These are phyloP conservation scores for Thymus quinquecostatus DNA, from an alignment of 257 asterid genomes.

Conservation along the genomic window DNA sequence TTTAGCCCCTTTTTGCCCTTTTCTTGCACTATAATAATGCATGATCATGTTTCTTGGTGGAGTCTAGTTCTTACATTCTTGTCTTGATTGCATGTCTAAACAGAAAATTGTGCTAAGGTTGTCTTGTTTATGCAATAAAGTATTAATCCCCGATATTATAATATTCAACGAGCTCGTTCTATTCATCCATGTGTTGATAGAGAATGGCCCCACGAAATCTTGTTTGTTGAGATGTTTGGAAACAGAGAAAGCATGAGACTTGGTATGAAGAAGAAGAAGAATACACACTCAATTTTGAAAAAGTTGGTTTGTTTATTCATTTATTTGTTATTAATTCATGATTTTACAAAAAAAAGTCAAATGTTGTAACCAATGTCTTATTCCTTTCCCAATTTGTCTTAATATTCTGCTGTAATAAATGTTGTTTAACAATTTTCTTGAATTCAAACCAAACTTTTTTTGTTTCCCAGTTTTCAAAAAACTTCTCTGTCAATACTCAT, in stretches of 20 bases:
- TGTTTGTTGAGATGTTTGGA: slow-evolving; percentile 37
- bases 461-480: slow-evolving; percentile 26
- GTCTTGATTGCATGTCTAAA: slow-evolving; percentile 19
- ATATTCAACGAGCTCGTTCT: too few relatives aligned
- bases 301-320: slow-evolving; percentile 6
- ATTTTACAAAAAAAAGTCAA: slow-evolving; percentile 28
- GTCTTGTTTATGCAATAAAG: slow-evolving; percentile 1
- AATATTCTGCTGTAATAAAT: slow-evolving; percentile 19
- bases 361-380: background rate
- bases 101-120: slow-evolving; percentile 3
- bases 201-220: slow-evolving; percentile 56
- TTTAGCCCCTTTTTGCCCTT: background rate
- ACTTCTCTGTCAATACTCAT: background rate
- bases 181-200: background rate
- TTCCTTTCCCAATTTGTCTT: slow-evolving; percentile 10
- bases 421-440: slow-evolving; percentile 16
- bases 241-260: slow-evolving; percentile 40
- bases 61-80: slow-evolving; percentile 21
- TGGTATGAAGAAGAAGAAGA: slow-evolving; percentile 31
- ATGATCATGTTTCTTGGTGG: slow-evolving; percentile 18
- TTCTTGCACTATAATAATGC: slow-evolving; percentile 24
- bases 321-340: slow-evolving; percentile 14
- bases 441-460: slow-evolving; percentile 5
- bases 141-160: too few relatives aligned
- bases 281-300: slow-evolving; percentile 21